Base-by-base conservation (phyloP, 176 grass and related monocot genomes). In the Alopecurus myosuroides region DNA sequence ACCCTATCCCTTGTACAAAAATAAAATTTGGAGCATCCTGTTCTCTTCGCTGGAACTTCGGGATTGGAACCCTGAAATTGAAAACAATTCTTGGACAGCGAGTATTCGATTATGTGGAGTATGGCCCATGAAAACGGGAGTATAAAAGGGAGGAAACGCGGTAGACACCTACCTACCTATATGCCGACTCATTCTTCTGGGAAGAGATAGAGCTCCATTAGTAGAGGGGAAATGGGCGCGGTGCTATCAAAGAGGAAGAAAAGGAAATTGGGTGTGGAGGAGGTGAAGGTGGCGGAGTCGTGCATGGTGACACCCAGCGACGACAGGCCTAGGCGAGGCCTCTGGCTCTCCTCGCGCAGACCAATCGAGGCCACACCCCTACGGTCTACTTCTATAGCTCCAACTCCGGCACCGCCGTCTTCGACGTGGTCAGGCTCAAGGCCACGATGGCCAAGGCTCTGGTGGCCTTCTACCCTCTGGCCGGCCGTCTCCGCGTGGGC, bases 341-440 rank as follows among this genome's bases (percentile, higher is more conserved):
- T 92, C 0, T 92, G 87, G 87, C 83, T 87, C 8, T 92, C n/a
- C 19, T 84, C 14, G 10, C 72, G 14, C 28, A 72, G 1, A 29
- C 25, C 17, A 58, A 48, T 9, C 31, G 60, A 66, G 83, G 65
- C 9, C 81, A 89, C 79, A 84, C 90, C 40, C 86, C 90, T 9
- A 51, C 42, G 2, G 80, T 92, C 23, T 86, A 86, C 74, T 70
- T 89, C 39, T 92, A 88, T 79, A 58, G 70, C 45, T 58, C 39
- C 17, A 15, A 31, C 33, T 14, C 30, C 5, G 70, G 15, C 14
- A 55, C 6, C 28, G 25, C 52, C 20, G 75, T 62, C 58, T 62
- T 62, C 58, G 18, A 62, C 58, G 26, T 62, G 58, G 26, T 26
- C 7, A 30, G 26, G 58, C 11, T 62, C 3, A 62, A 62, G 58